Evolutionary conservation across 306 rosid species (phyloP).

Genomic region (Hylodesmum podocarpum): DNA sequence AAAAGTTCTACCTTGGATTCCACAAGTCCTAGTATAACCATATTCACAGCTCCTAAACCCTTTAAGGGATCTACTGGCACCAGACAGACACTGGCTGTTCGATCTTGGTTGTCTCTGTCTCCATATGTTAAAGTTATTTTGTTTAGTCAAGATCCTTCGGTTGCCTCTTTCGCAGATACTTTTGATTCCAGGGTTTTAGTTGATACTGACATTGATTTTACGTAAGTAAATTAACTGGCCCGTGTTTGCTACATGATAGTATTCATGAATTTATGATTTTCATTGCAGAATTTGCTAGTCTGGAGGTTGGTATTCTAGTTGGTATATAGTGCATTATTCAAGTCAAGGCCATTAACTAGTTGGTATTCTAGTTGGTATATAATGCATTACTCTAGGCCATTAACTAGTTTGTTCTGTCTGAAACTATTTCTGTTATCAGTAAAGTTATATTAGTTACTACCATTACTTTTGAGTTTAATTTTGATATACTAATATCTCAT

Average conservation of each 20-base stretch:
- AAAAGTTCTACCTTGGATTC: conserved; percentile 22
- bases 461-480: neutral
- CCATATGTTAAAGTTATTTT: conserved; percentile 57
- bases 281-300: neutral
- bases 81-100: conserved; percentile 68
- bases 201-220: conserved; percentile 74
- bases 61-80: conserved; percentile 55
- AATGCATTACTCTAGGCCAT: conserved; percentile 7
- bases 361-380: neutral
- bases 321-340: conserved; percentile 6
- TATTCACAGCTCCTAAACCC: conserved; percentile 78
- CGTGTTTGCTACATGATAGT: neutral
- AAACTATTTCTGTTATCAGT: neutral
- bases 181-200: conserved; percentile 69
- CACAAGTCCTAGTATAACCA: conserved; percentile 47
- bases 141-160: conserved; percentile 70
- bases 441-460: neutral
- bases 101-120: conserved; percentile 85
- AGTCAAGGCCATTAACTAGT: neutral
- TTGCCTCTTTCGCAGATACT: conserved; percentile 48
- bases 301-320: neutral
- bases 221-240: conserved; percentile 48
- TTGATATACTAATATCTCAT: neutral
- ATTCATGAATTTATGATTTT: neutral
- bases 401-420: neutral